Percentiles rank a stretch among this genome's conserved stretches.
These are phyloP conservation scores for Candida anutae DNA, from an alignment of 1,139 yeast genomes.

Conservation along the genomic window DNA sequence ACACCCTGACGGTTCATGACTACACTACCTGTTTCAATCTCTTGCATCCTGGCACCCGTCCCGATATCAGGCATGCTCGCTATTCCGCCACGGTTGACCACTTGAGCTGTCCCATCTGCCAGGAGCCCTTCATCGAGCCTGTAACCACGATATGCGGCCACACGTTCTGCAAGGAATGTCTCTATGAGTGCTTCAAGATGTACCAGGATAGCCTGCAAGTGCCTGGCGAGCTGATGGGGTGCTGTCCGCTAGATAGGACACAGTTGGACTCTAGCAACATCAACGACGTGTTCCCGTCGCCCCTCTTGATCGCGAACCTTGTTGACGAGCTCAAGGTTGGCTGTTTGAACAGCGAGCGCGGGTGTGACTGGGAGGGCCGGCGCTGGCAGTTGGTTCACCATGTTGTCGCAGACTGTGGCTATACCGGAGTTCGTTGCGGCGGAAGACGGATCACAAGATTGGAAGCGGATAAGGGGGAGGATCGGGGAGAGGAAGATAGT, in stretches of 20 bases:
- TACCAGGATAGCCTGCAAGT: constrained; percentile 4
- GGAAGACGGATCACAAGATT: constrained; percentile 16
- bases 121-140: constrained; percentile 48
- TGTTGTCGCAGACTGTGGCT: constrained; percentile 40
- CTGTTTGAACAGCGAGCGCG: constrained; percentile 47
- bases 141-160: constrained; percentile 54
- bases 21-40: constrained; percentile 4
- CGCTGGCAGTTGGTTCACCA: constrained; percentile 57
- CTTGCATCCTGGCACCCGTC: constrained; percentile 10
- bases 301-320: constrained; percentile 51
- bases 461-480: constrained; percentile 3
- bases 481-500: constrained; percentile 3
- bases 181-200: constrained; percentile 39
- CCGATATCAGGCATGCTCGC: constrained; percentile 27
- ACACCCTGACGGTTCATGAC: constrained; percentile 5
- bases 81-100: constrained; percentile 42
- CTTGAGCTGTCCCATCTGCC: constrained; percentile 51
- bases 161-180: constrained; percentile 48
- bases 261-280: constrained; percentile 28
- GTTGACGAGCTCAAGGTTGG: constrained; percentile 53
- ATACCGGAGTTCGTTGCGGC: constrained; percentile 42
- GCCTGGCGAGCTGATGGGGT: constrained; percentile 16
- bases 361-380: constrained; percentile 52
- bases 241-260: constrained; percentile 61
- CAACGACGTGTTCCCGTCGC: constrained; percentile 52